Evolutionary conservation across 106 monocot genomes (phyloP).

Genomic region (Xerophyta viscosa): DNA sequence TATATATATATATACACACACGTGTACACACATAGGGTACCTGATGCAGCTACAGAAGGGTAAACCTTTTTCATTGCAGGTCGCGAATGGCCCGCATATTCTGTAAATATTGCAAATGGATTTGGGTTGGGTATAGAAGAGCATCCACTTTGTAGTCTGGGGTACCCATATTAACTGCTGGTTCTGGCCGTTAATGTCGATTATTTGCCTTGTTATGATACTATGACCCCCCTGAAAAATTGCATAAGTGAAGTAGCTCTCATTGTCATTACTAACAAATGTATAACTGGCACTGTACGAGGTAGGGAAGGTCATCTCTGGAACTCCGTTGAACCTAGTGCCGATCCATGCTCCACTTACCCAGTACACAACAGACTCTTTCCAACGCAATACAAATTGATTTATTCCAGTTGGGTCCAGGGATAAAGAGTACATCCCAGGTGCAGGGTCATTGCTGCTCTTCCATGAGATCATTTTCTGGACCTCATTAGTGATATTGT

Average conservation of each 20-base stretch:
- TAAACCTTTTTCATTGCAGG: neutral
- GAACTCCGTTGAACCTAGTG: slow-evolving; percentile 25
- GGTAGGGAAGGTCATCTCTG: slow-evolving; percentile 41
- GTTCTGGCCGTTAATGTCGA: slow-evolving; percentile 34
- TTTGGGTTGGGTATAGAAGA: slow-evolving; percentile 3
- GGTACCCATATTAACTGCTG: slow-evolving; percentile 10
- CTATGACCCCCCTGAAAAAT: neutral
- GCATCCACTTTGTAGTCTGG: neutral
- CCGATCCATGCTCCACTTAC: slow-evolving; percentile 55
- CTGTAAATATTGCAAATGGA: slow-evolving; percentile 1
- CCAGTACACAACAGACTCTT: slow-evolving; percentile 33
- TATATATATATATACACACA: no score
- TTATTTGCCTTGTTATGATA: slow-evolving; percentile 33
- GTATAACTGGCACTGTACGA: slow-evolving; percentile 17
- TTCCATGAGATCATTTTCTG: slow-evolving; percentile 38
- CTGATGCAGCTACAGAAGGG: slow-evolving; percentile 10
- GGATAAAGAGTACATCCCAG: slow-evolving; percentile 36
- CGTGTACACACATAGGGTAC: no score
- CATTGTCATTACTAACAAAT: slow-evolving; percentile 10
- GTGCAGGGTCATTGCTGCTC: slow-evolving; percentile 42
- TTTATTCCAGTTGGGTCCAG: slow-evolving; percentile 29
- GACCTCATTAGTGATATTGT: slow-evolving; percentile 23
- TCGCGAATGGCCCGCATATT: slow-evolving; percentile 6
- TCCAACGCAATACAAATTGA: slow-evolving; percentile 33
- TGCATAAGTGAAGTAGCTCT: slow-evolving; percentile 41